Percentiles rank a stretch among this genome's conserved stretches.
These are phyloP conservation scores for Coemansia brasiliensis DNA, from an alignment of 192 early-diverging fungal genomes.

Conservation along the genomic window DNA sequence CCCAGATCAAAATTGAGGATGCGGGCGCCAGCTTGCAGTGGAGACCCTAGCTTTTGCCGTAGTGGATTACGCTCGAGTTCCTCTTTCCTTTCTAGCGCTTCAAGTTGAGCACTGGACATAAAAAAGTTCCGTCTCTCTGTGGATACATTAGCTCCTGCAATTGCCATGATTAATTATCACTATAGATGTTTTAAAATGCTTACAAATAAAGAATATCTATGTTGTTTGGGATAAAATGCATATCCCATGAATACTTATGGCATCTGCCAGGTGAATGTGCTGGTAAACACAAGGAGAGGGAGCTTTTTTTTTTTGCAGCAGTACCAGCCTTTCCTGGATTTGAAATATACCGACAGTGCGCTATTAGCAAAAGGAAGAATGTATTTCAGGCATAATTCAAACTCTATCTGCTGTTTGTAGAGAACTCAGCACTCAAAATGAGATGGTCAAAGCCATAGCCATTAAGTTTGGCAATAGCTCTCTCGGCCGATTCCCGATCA, in stretches of 20 bases:
- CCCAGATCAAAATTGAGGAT: conserved; percentile 38
- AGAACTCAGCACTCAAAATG: not conserved
- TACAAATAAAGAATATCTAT: no score
- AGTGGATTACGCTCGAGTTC: conserved; percentile 41
- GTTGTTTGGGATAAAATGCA: no score
- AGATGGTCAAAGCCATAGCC: conserved; percentile 96
- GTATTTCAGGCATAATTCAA: no score
- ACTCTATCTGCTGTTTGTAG: no score
- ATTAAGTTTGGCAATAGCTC: conserved; percentile 82
- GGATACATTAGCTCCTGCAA: conserved; percentile 34
- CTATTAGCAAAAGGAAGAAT: no score
- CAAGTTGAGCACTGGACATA: conserved; percentile 55
- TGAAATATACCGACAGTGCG: no score
- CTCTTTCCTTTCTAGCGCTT: conserved; percentile 46
- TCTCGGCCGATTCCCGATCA: conserved; percentile 77
- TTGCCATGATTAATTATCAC: not conserved
- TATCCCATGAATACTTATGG: no score
- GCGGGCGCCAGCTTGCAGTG: conserved; percentile 34
- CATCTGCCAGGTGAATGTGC: no score
- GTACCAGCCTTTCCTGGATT: no score
- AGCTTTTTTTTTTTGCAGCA: no score
- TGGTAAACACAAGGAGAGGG: no score
- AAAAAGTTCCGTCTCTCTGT: conserved; percentile 48
- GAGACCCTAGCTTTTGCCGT: conserved; percentile 41
- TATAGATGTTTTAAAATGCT: no score